Evolutionary conservation across 2,329 filamentous ascomycete genomes (phyloP), one percentile per base, ranked within the genome.

Genomic region (Alternaria hordeiaustralica): DNA sequence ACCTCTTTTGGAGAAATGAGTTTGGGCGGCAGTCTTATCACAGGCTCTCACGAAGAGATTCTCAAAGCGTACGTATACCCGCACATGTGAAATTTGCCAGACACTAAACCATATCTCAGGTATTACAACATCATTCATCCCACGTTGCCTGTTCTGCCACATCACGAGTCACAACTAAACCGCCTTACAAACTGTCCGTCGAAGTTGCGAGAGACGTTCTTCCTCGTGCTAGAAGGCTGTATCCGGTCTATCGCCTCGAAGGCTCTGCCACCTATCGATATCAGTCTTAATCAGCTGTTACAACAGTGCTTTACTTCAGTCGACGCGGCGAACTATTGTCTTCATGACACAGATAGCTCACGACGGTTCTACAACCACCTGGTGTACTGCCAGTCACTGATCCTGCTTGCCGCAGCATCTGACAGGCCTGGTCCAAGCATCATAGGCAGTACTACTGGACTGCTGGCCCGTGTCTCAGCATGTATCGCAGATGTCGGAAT

Each of bases 41-140:
- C 76, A 23, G 72, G 76, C 15, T 76, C 75, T 3, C 76, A 79
- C n/a, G 77, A 80, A 51, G 70, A 70, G 4, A 69, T 66, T 8
- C 71, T 80, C 56, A 79, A 78, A 67, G 75, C 76, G 78, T 79
- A 68, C 62, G 74, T 65, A 30, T 21, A 18, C 11, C n/a, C 15
- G 30, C 15, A 9, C 18, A 6, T 41, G 12, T 15, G 9, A 15
- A 8, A 25, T 15, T 12, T 13, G 18, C 26, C 33, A 15, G 4
- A 44, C 26, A 58, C 70, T 78, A 63, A 78, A 41, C 9, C 4
- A 6, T 8, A 11, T 36, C 8, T 4, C 60, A 80, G 78, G 13
- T 80, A 79, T 55, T 79, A 78, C 61, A 76, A 71, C 59, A 69
- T 72, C 41, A 78, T 80, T 23, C 78, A 80, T 60, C 72, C 75